phyloP scores from a whole-genome alignment of 2,329 filamentous ascomycete genomes.

The Pyricularia sp. region DNA sequence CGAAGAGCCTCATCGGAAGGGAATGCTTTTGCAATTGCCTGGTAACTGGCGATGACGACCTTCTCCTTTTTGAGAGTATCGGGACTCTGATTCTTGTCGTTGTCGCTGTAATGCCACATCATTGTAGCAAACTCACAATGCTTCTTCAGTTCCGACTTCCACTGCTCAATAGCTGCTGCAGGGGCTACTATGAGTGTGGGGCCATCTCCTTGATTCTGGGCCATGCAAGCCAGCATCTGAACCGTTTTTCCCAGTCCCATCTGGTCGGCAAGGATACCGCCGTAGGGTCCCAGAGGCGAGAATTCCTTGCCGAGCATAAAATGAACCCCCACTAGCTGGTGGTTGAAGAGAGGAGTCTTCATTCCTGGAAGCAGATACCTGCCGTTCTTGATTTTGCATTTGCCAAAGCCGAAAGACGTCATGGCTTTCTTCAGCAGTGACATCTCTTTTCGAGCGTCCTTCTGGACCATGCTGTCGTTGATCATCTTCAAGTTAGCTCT shows the following conservation, averaged over 20 bases:
- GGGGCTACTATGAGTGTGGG: constrained; percentile 22
- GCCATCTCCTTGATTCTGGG: constrained; percentile 21
- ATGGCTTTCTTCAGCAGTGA: neutral
- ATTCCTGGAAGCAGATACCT: constrained; percentile 29
- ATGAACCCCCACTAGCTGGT: constrained; percentile 36
- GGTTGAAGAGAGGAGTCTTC: constrained; percentile 27
- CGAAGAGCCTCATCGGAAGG: neutral
- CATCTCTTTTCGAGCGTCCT: neutral
- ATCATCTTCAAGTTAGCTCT: neutral
- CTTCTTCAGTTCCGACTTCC: constrained; percentile 14
- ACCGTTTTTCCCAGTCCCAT: constrained; percentile 57
- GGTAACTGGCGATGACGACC: constrained; percentile 16
- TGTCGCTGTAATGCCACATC: constrained; percentile 2
- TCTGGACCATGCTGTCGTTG: neutral
- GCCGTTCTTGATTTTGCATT: neutral
- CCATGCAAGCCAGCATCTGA: constrained; percentile 25
- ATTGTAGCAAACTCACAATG: constrained; percentile 8
- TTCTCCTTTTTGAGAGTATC: neutral
- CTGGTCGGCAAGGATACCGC: constrained; percentile 46
- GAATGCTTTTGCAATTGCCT: constrained; percentile 12
- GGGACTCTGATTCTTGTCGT: neutral
- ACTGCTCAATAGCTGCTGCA: constrained; percentile 15
- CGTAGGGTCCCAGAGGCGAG: constrained; percentile 20
- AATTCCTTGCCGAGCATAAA: constrained; percentile 44
- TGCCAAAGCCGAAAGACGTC: neutral